Conservation (phyloP, 1,284 basidiomycete genomes). For the Tylopilus orsonianus region DNA sequence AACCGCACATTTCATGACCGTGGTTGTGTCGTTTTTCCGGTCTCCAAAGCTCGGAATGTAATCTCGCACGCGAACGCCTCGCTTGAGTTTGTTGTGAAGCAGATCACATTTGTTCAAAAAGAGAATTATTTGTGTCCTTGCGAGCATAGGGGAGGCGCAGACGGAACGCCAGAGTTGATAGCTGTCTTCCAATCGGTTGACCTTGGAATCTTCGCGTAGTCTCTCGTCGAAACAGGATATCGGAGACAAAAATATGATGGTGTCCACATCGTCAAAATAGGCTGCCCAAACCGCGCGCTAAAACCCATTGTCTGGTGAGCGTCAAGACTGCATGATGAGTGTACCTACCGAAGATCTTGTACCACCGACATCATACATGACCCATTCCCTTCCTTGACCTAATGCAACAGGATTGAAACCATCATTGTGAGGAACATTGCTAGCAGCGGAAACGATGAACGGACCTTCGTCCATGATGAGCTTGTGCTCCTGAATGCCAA, state of each 20-base stretch:
- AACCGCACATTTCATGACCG: slow-evolving; percentile 63
- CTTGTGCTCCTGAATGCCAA: slow-evolving; percentile 73
- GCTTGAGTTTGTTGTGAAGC: slow-evolving; percentile 62
- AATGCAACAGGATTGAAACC: not conserved
- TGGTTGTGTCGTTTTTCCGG: slow-evolving; percentile 54
- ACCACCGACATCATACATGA: slow-evolving; percentile 74
- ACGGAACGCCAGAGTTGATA: slow-evolving; percentile 71
- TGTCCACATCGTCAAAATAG: slow-evolving; percentile 71
- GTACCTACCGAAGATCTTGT: slow-evolving; percentile 60
- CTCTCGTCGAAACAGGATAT: slow-evolving; percentile 75
- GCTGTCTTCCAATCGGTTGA: slow-evolving; percentile 73
- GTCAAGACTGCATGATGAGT: slow-evolving; percentile 1
- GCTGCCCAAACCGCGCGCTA: slow-evolving; percentile 71
- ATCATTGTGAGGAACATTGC: not conserved
- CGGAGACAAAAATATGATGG: slow-evolving; percentile 69
- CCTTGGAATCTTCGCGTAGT: slow-evolving; percentile 61
- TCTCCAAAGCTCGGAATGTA: slow-evolving; percentile 63
- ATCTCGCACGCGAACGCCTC: slow-evolving; percentile 59
- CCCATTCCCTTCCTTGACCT: slow-evolving; percentile 56
- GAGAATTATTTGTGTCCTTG: slow-evolving; percentile 58
- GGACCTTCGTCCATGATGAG: slow-evolving; percentile 66
- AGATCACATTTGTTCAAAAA: slow-evolving; percentile 70
- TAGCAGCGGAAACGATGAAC: slow-evolving; percentile 16
- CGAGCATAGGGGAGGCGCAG: slow-evolving; percentile 60
- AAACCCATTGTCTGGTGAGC: slow-evolving; percentile 1